Evolutionary conservation across 176 grass and related monocot genomes (phyloP).

Genomic region (Elymus sibiricus): DNA sequence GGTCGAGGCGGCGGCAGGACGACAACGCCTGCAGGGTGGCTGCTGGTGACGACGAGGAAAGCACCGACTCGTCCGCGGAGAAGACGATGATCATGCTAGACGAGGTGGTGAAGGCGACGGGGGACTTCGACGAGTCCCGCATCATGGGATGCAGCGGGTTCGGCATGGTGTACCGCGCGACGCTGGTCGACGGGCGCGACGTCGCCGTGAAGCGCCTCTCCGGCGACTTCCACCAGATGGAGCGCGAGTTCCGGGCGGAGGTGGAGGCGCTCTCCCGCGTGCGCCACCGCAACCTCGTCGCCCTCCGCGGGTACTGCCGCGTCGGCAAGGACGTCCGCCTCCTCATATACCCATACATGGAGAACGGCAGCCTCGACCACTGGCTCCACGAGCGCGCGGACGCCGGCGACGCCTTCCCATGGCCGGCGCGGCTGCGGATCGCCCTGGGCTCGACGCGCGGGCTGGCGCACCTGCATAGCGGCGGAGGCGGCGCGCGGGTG

Average conservation of each 20-base stretch:
- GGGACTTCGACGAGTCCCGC: conserved; percentile 41
- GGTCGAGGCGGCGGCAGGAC: conserved; percentile 38
- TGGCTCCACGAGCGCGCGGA: conserved; percentile 51
- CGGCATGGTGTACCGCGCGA: conserved; percentile 57
- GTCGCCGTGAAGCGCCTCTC: conserved; percentile 50
- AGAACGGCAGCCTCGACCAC: conserved; percentile 64
- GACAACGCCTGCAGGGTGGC: conserved; percentile 46
- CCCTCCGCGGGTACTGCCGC: conserved; percentile 54
- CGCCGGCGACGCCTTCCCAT: conserved; percentile 1
- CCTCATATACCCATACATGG: conserved; percentile 72
- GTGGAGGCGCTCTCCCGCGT: conserved; percentile 67
- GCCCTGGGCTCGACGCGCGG: conserved; percentile 41
- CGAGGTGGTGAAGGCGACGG: conserved; percentile 41
- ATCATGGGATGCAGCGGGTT: conserved; percentile 51
- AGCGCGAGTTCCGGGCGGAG: no score
- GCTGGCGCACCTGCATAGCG: conserved; percentile 56
- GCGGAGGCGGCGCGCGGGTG: conserved; percentile 51
- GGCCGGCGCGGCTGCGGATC: conserved; percentile 35
- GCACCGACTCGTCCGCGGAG: background rate
- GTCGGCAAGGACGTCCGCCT: conserved; percentile 48
- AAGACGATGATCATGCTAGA: conserved; percentile 27
- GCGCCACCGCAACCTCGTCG: conserved; percentile 48
- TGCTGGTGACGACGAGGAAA: conserved; percentile 23
- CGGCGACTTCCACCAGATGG: conserved; percentile 47
- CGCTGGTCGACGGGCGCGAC: conserved; percentile 27